A percentile compares a stretch with the other conserved stretches of the same genome.
Conservation (phyloP, 768 basidiomycete genomes). For the Phallus indusiatus region DNA sequence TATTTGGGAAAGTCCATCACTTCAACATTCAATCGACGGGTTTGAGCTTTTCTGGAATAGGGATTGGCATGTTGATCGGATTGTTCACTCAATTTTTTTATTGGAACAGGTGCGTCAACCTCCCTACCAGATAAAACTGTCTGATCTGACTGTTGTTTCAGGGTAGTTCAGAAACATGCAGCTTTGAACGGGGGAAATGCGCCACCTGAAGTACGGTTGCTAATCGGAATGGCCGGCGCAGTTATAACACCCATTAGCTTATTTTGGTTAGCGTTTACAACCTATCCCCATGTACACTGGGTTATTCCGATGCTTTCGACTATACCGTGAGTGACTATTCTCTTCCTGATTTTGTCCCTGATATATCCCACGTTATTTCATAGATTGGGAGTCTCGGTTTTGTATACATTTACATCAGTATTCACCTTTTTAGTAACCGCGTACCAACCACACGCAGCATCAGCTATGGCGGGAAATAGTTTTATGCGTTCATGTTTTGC, state of each 20-base stretch:
- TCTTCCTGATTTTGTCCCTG: no score
- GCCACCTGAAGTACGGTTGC: slow-evolving; percentile 56
- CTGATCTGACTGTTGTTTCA: slow-evolving; percentile 13
- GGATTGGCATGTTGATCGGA: slow-evolving; percentile 34
- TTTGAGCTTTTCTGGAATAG: slow-evolving; percentile 42
- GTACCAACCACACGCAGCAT: slow-evolving; percentile 43
- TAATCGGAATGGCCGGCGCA: slow-evolving; percentile 62
- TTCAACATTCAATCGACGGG: slow-evolving; percentile 46
- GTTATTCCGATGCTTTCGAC: slow-evolving; percentile 37
- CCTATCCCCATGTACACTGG: slow-evolving; percentile 37
- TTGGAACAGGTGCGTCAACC: slow-evolving; percentile 13
- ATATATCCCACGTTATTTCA: slow-evolving; percentile 1
- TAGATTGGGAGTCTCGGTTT: slow-evolving; percentile 31
- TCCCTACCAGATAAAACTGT: slow-evolving; percentile 19
- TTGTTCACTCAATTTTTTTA: slow-evolving; percentile 22
- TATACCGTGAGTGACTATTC: slow-evolving; percentile 28
- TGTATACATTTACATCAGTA: slow-evolving; percentile 42
- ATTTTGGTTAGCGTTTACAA: slow-evolving; percentile 49
- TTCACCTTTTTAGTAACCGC: slow-evolving; percentile 52
- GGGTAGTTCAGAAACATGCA: slow-evolving; percentile 29
- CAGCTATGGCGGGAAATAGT: slow-evolving; percentile 60
- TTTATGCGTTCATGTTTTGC: slow-evolving; percentile 40
- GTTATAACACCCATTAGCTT: slow-evolving; percentile 53
- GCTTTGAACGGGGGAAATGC: slow-evolving; percentile 33
- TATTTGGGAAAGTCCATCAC: slow-evolving; percentile 37